phyloP scores from a whole-genome alignment of 495 filamentous ascomycete species.

The Hypoxylon rickii region DNA sequence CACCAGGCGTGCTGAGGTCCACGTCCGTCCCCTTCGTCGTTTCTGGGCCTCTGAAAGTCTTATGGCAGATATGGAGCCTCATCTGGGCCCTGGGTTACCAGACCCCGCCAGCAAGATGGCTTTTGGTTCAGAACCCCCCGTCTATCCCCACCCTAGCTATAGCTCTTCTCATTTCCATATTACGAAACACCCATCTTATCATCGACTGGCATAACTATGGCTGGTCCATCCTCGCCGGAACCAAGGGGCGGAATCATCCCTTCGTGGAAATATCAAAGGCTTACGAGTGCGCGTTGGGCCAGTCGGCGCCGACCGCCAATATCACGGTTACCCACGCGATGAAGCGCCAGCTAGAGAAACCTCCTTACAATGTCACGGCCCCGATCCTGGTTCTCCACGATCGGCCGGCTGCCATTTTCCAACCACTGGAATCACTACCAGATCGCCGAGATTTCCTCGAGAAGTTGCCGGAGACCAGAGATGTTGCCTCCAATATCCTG shows the following conservation, averaged over 20 bases:
- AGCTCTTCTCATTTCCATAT: conserved; percentile 69
- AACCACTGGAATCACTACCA: conserved; percentile 59
- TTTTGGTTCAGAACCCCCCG: conserved; percentile 93
- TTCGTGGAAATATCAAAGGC: conserved; percentile 73
- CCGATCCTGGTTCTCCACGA: conserved; percentile 82
- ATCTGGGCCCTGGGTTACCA: conserved; percentile 72
- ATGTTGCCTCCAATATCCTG: conserved; percentile 60
- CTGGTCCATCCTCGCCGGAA: conserved; percentile 82
- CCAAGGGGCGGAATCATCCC: conserved; percentile 70
- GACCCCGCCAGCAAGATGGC: conserved; percentile 73
- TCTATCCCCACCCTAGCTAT: conserved; percentile 88
- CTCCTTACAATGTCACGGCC: conserved; percentile 63
- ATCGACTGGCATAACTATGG: conserved; percentile 99
- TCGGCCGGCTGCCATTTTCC: conserved; percentile 80
- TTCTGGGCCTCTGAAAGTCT: conserved; percentile 81
- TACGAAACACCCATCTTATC: conserved; percentile 80
- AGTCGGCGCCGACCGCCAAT: conserved; percentile 66
- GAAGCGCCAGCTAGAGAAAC: conserved; percentile 67
- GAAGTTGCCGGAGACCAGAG: conserved; percentile 60
- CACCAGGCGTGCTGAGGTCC: conserved; percentile 66
- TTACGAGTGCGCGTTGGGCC: conserved; percentile 76
- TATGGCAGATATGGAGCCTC: conserved; percentile 76
- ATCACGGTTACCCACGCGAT: conserved; percentile 91
- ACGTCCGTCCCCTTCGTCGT: conserved; percentile 76
- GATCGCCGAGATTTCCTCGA: conserved; percentile 63